Base-by-base conservation (phyloP, 257 asterid genomes). In the Solanum verrucosum region DNA sequence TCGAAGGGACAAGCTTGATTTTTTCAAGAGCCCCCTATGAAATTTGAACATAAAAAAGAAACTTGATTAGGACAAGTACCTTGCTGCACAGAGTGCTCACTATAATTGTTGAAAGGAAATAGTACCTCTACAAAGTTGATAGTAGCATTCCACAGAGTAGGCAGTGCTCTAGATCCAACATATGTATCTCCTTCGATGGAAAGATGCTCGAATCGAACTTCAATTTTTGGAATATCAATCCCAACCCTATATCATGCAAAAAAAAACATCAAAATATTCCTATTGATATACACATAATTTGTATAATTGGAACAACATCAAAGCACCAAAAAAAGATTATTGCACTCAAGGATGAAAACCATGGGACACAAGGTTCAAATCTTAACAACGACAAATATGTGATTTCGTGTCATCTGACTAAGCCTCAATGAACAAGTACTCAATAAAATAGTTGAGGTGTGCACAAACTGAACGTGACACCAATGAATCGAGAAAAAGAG, bases 81-180 rank as follows among this genome's bases (percentile, higher is more conserved):
- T 27, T 40, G 1, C 33, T 44, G 5, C 27, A 33, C 79, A 18
- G 21, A 14, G 37, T 71, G 1, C n/a, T 71, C 25, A 40, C 46
- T 44, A 5, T 44, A 44, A 31, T 77, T 5, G 14, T 29, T 31
- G 38, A 74, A 86, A 63, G 10, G 29, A 35, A 46, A 65, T 18
- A 33, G 90, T 88, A 95, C 98, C 98, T 96, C 99, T 38, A 96
- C 8, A 87, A 87, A 59, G 91, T 96, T 96, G 87, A 95, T 84
- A n/a, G 94, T 84, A 35, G 98, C 87, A 91, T 97, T 97, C 83
- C 89, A 88, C 91, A 97, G 90, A 79, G 98, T 96, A 7, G 99
- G 99, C 49, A 96, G 95, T 8, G 99, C 98, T 93, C 99, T 92
- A 18, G 98, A 93, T 87, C 98, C 99, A 60, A 79, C 90, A 88